Base-by-base conservation (phyloP, 2,329 filamentous ascomycete species). In the Cladorrhinum sp. region DNA sequence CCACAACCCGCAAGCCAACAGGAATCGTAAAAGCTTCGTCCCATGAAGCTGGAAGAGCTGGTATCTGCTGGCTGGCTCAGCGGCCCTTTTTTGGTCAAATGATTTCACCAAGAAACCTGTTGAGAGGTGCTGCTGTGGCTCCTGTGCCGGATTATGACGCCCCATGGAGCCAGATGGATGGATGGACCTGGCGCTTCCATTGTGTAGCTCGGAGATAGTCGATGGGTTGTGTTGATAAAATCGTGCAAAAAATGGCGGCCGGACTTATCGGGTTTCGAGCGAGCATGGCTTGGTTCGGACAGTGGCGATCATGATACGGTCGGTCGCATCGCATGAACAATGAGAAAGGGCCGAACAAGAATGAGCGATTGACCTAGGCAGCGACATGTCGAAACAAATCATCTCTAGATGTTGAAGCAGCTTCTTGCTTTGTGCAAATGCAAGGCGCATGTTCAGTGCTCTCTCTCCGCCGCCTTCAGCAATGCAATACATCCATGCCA, bases 221-320 rank as follows among this genome's bases (percentile, higher is more conserved):
- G 41, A 18, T 41, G 16, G 16, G 16, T 41, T n/a, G n/a, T n/a
- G n/a, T 41, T 45, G n/a, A 18, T 18, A 18, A 22, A 45, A 18
- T 22, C 41, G n/a, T 45, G n/a, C 16, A 5, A 18, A 45, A 12
- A 18, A 45, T 45, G 41, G 41, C 10, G 8, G 41, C 6, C n/a
- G n/a, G 41, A 45, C 6, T 45, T 7, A 3, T 45, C 41, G 41
- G 32, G 41, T 45, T 45, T 45, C 41, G 41, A 20, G 41, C 16
- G 41, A 16, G 20, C 23, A 60, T 32, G 8, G 53, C 48, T 57
- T 58, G 55, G 45, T 38, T 57, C 20, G 25, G 24, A 49, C 27
- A 50, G 58, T 60, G 61, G 58, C 61, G 61, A 62, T 62, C 53
- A 50, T 53, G 16, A 60, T 58, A 20, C 41, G 25, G 23, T 38